These are phyloP conservation scores for Ilex aquifolium DNA, from an alignment of 257 asterid species.

Conservation along the genomic window DNA sequence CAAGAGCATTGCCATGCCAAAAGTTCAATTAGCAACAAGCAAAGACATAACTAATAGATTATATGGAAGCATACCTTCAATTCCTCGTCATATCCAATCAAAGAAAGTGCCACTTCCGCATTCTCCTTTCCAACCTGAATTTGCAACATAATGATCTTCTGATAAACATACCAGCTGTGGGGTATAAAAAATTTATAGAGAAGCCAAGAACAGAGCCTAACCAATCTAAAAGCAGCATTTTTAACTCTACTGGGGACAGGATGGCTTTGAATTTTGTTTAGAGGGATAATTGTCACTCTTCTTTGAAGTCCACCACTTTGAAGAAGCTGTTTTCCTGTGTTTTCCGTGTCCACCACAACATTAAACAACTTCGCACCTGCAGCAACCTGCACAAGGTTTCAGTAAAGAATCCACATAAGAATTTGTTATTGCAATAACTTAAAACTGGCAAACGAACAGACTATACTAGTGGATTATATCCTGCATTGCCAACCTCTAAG, in stretches of 20 bases:
- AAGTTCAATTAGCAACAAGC: slow-evolving; percentile 3
- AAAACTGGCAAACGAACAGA: not conserved
- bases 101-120: slow-evolving; percentile 93
- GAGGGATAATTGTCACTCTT: slow-evolving; percentile 91
- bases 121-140: slow-evolving; percentile 91
- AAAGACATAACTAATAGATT: not conserved
- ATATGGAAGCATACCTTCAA: slow-evolving; percentile 48
- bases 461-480: not conserved
- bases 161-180: slow-evolving; percentile 7
- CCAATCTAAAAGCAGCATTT: slow-evolving; percentile 76
- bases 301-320: slow-evolving; percentile 79
- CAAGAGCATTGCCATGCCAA: slow-evolving; percentile 6
- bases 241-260: slow-evolving; percentile 58
- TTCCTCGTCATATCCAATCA: slow-evolving; percentile 86
- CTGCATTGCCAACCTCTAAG: slow-evolving; percentile 57
- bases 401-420: slow-evolving; percentile 1
- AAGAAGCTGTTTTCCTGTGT: slow-evolving; percentile 83
- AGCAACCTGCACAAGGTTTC: slow-evolving; percentile 61
- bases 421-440: not conserved
- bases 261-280: slow-evolving; percentile 75
- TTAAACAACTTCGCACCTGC: slow-evolving; percentile 96
- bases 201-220: slow-evolving; percentile 21
- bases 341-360: slow-evolving; percentile 85
- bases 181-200: not conserved
- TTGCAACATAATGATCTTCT: slow-evolving; percentile 12